Percentiles rank a stretch among this genome's conserved stretches.
Conservation (phyloP, 495 filamentous ascomycete species). For the Elasticomyces elasticus region DNA sequence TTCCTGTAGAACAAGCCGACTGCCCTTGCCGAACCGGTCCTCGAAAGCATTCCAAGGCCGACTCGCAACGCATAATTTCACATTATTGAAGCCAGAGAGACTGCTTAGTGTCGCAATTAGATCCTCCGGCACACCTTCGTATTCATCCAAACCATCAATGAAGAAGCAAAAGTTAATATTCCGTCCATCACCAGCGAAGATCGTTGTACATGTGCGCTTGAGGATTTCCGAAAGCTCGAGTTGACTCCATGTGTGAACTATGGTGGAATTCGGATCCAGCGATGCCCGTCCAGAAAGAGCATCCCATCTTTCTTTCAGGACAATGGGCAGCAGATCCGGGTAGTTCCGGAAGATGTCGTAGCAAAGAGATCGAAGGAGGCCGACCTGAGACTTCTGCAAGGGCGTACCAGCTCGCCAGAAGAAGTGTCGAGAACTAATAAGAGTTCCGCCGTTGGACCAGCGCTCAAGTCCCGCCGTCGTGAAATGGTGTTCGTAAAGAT, state of each 20-base stretch:
- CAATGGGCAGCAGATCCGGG: slow-evolving; percentile 8
- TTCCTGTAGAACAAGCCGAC: slow-evolving; percentile 17
- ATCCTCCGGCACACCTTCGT: neutral
- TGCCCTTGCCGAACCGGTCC: slow-evolving; percentile 33
- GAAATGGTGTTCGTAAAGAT: neutral
- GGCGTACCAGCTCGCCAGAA: slow-evolving; percentile 37
- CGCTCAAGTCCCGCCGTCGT: neutral
- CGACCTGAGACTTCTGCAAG: slow-evolving; percentile 36
- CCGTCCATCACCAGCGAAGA: too few species aligned
- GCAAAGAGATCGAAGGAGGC: slow-evolving; percentile 37
- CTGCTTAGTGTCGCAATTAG: neutral
- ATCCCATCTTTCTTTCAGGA: slow-evolving; percentile 27
- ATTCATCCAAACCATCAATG: slow-evolving; percentile 32
- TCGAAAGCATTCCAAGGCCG: slow-evolving; percentile 41
- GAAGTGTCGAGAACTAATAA: slow-evolving; percentile 34
- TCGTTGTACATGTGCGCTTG: too few species aligned
- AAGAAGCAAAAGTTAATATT: slow-evolving; percentile 38
- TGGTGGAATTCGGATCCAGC: too few species aligned
- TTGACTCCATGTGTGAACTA: too few species aligned
- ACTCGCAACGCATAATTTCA: slow-evolving; percentile 45
- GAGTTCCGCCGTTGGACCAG: neutral
- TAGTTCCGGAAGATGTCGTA: slow-evolving; percentile 29
- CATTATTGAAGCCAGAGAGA: slow-evolving; percentile 19
- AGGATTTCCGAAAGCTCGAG: too few species aligned
- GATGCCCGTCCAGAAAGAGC: too few species aligned